Evolutionary conservation across 371 early-diverging fungal species (phyloP), one percentile per base, ranked within the genome.

Genomic region (Rhizopus sp.): DNA sequence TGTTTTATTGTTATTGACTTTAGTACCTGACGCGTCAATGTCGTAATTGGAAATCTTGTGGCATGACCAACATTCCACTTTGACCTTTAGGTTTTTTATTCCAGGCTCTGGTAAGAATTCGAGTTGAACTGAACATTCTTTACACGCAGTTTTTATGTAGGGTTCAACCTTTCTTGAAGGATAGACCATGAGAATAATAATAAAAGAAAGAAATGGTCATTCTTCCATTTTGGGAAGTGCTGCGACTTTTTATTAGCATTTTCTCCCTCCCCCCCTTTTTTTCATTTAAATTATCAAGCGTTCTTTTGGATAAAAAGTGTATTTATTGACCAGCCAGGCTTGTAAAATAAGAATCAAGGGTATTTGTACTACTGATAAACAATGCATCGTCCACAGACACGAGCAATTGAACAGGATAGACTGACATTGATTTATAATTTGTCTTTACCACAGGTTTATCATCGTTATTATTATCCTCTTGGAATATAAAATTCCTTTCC

Each of bases 21-120:
- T 66, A 0, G 63, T 65, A 45, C 80, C 69, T 42, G 71, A 66
- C 44, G 77, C 70, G 47, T 80, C 72, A 3, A 86, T 66, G 59
- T 83, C 83, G 48, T 78, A 80, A 30, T 64, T 73, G 6, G 60
- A 64, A 45, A 72, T 60, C 34, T 74, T 70, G 39, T 64, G 54
- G 62, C 86, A 86, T 16, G 78, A 64, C 69, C 81, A 83, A 63
- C 86, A 86, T 66, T 77, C 59, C 4, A 80, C 80, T 45, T 64
- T 57, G 6, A 59, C 47, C 33, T 53, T 66, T 9, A 61, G 53
- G 29, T 53, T 69, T 17, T 67, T 63, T 4, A 47, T 46, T 9
- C 50, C 55, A 5, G 53, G 0, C 0, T 55, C 59, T n/a, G 75
- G 75, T 9, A 77, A 59, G 39, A 80, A 80, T 41, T 80, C 80